Conservation (phyloP, 116 monocot species). For the Iris pallida region DNA sequence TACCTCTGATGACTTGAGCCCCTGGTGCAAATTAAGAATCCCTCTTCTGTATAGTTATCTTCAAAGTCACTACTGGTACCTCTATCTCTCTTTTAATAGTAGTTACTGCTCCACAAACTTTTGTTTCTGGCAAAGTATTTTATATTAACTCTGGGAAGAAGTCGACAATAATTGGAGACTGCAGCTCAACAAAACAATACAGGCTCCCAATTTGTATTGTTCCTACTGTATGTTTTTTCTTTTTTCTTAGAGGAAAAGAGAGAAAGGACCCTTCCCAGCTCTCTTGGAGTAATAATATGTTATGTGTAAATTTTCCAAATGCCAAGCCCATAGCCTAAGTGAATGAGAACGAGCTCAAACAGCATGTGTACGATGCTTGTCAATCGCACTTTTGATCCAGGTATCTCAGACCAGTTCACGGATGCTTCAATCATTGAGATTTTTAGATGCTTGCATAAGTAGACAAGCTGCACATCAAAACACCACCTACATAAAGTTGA, state of each 20-base stretch:
- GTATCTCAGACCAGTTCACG: constrained; percentile 95
- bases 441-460: constrained; percentile 70
- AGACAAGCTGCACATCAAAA: constrained; percentile 94
- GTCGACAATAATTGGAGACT: not conserved
- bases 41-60: constrained; percentile 74
- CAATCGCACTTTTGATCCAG: constrained; percentile 87
- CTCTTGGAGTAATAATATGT: not conserved
- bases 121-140: not conserved
- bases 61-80: constrained; percentile 96
- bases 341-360: constrained; percentile 85
- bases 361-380: constrained; percentile 94
- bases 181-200: not conserved
- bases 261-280: not conserved
- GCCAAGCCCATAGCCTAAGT: constrained; percentile 78
- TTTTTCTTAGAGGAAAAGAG: not conserved
- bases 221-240: not conserved
- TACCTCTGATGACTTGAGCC: constrained; percentile 38
- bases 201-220: not conserved
- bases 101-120: not conserved
- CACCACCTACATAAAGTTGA: constrained; percentile 70
- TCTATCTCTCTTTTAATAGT: too few species aligned
- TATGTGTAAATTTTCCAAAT: constrained; percentile 74
- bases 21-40: constrained; percentile 76
- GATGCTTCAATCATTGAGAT: constrained; percentile 90
- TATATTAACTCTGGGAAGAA: not conserved